Conservation (phyloP, 140 eudicot genomes). For the Erigeron philadelphicus region DNA sequence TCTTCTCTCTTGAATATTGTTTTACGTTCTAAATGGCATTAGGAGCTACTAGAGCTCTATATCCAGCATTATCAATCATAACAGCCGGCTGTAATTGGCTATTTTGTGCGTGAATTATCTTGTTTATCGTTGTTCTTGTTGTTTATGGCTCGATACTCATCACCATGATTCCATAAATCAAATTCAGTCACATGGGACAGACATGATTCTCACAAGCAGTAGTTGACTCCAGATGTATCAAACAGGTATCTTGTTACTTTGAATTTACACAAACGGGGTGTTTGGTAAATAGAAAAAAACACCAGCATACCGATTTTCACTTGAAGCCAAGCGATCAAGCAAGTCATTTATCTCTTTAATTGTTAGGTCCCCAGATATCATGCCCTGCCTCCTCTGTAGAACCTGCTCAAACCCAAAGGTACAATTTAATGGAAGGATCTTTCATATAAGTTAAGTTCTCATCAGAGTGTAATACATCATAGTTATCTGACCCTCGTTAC, state of each 20-base stretch:
- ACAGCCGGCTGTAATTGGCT: too few relatives aligned
- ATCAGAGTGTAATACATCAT: neutral
- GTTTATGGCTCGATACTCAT: too few relatives aligned
- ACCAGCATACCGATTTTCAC: conserved; percentile 69
- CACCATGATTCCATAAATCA: too few relatives aligned
- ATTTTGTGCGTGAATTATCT: too few relatives aligned
- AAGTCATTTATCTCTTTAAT: conserved; percentile 63
- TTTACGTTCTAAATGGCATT: too few relatives aligned
- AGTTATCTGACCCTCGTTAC: neutral
- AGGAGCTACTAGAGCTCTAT: too few relatives aligned
- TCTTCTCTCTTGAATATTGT: too few relatives aligned
- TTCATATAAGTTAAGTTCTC: conserved; percentile 1
- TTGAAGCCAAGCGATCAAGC: conserved; percentile 82
- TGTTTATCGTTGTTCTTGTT: too few relatives aligned
- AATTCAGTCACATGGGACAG: neutral
- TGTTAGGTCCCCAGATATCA: conserved; percentile 68
- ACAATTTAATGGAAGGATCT: neutral
- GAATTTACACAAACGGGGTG: neutral
- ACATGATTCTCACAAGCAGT: neutral
- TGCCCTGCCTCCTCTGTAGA: conserved; percentile 73
- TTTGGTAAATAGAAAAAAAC: neutral
- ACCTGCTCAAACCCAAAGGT: conserved; percentile 43
- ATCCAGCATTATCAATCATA: too few relatives aligned
- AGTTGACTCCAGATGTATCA: conserved; percentile 2
- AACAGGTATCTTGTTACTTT: conserved; percentile 8